Evolutionary conservation across 2,329 filamentous ascomycete species (phyloP), one percentile per base, ranked within the genome.

Genomic region (Colletotrichum sp.): DNA sequence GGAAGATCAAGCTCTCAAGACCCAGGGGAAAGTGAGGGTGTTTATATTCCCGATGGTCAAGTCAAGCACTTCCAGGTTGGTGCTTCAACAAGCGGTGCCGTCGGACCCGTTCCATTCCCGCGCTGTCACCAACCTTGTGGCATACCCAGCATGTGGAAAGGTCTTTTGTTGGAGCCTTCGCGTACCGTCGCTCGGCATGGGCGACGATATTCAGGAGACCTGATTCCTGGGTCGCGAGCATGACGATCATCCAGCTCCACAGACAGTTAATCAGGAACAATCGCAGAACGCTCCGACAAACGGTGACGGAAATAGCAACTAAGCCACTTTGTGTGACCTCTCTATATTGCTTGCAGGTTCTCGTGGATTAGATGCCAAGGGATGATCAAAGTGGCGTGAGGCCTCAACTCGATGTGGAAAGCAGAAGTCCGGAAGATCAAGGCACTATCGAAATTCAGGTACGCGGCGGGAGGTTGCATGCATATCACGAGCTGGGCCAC

Each of bases 51-150:
- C 16, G 55, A 52, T 14, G 32, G 21, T 63, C 14, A 63, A 21
- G 63, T 26, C 58, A 75, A 64, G 43, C 55, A 24, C 16, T n/a
- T 12, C 14, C 10, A 48, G n/a, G 14, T 38, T 21, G 26, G 55
- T 38, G 24, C 34, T 38, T 7, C 30, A 69, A 28, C 59, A 74
- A 71, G 26, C 71, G 59, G 32, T 55, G 16, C 55, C 36, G 36
- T 66, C 61, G 59, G 32, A 56, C 28, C 58, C 64, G 24, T 58
- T 36, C 36, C 48, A 32, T 62, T 16, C 34, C 66, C 24, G 34
- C 48, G 32, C 59, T 74, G 71, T 43, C 43, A 62, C 59, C 52
- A 74, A 74, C 71, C 74, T 74, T 76, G 74, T 76, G 66, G 24
- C 43, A 55, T 52, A n/a, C 18, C 32, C 34, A 63, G 38, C 36